Base-by-base conservation (phyloP, 148 eudicot species). In the Rhododendron molle region DNA sequence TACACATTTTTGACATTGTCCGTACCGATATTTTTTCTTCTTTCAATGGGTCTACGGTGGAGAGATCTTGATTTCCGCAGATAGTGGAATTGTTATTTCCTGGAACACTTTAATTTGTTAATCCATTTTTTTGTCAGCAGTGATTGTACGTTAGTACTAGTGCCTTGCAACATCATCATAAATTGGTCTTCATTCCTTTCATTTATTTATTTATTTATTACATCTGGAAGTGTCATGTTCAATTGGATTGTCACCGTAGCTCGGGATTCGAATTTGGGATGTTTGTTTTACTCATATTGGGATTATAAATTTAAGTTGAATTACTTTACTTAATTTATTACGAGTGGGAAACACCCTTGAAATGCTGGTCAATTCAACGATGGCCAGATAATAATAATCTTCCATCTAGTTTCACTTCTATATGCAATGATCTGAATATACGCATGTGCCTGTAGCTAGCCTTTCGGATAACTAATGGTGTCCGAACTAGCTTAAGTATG, bases 241-340 rank as follows among this genome's bases (percentile, higher is more conserved):
- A 54, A 28, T 69, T 71, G 85, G 72, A 36, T 23, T 47, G 43
- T 49, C 85, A 47, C 60, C 44, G 50, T 47, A 7, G 20, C 49
- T 83, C 20, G 62, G 79, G 62, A 69, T 83, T 83, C 58, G 38
- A 83, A 72, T 47, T 26, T 3, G 44, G 79, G 43, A 71, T 83
- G 78, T 83, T 83, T 83, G 65, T 47, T 49, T 83, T 69, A 26
- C 18, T 12, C 52, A 16, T 69, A 83, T 83, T 71, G 60, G 78
- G 85, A 83, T 67, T 71, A 47, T 69, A 83, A 83, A 47, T 15
- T 47, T 30, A 3, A 2, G 26, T 83, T 26, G n/a, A n/a, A n/a
- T 28, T 30, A 23, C 20, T 15, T 13, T 18, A 21, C 16, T 12
- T 81, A 21, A 13, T n/a, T 83, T 18, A 83, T 9, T 47, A 47